These are phyloP conservation scores for Heterobasidion annosum DNA, from an alignment of 1,284 basidiomycete genomes.

Conservation along the genomic window DNA sequence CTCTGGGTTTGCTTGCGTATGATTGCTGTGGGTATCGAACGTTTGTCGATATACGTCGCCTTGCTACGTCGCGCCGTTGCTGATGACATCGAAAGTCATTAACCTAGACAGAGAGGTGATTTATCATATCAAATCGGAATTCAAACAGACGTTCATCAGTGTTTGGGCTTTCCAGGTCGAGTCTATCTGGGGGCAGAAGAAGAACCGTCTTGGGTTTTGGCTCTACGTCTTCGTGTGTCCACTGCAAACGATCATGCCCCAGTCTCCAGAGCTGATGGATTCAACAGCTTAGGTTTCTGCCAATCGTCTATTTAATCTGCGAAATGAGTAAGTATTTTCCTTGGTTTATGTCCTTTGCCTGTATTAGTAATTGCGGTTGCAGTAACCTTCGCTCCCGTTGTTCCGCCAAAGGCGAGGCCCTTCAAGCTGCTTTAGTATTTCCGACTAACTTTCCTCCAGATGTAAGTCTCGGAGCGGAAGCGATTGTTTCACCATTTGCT, in stretches of 20 bases:
- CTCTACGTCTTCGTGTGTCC: constrained; percentile 17
- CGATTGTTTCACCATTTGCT: no score
- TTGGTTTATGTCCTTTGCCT: not conserved
- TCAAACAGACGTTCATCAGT: no score
- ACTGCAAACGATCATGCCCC: no score
- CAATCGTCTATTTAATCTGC: constrained; percentile 8
- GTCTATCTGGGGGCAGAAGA: constrained; percentile 12
- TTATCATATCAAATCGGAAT: no score
- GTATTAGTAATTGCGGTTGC: not conserved
- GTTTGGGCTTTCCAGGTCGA: constrained; percentile 7
- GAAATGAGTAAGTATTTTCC: constrained; percentile 6
- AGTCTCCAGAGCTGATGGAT: no score
- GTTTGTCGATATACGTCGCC: constrained; percentile 11
- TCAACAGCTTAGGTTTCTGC: constrained; percentile 14
- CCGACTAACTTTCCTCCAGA: not conserved
- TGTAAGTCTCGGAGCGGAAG: not conserved
- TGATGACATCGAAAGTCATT: not conserved
- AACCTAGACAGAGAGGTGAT: constrained; percentile 2
- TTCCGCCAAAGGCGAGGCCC: constrained; percentile 5
- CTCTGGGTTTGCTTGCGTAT: no score
- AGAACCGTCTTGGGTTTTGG: constrained; percentile 12
- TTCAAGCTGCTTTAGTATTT: no score
- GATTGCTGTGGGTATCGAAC: no score
- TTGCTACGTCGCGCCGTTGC: constrained; percentile 5
- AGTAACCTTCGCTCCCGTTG: constrained; percentile 9